Base-by-base conservation (phyloP, 2,329 filamentous ascomycete species). In the Aspergillus sp. region DNA sequence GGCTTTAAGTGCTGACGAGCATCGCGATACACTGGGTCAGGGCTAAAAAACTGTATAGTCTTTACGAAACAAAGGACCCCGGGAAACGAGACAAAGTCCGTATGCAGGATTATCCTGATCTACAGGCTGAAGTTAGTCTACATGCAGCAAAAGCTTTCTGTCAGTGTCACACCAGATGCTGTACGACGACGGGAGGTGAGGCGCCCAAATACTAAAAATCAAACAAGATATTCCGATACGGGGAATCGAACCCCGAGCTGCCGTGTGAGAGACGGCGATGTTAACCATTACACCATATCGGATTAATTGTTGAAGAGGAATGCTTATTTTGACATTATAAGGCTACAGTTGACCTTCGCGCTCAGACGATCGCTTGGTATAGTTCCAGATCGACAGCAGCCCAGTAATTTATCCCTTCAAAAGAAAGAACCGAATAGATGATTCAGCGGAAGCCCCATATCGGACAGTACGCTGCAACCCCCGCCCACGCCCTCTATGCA, bases 211-310 rank as follows among this genome's bases (percentile, higher is more conserved):
- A 52, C 25, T 28, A 47, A 59, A 54, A 45, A 53, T 7, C n/a
- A 17, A 47, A 53, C n/a, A 52, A 53, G 30, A 41, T n/a, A 54
- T 34, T 69, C 68, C 66, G 66, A 66, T 62, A 61, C 45, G 68
- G 68, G 66, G 66, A 70, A 70, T 70, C 68, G 66, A 69, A 70
- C 67, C 67, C 68, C 68, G 47, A 59, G 68, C 68, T 70, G 68
- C 63, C 62, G 68, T 70, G 68, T 70, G 70, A 71, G 67, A 68
- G 66, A 68, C 66, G 60, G 62, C 66, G 66, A 68, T 68, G 66
- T 68, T 68, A 65, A 50, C 66, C 66, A 66, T 51, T 68, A 68
- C 66, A 65, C 66, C 66, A 68, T 59, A 68, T 65, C 66, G 64
- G 64, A 68, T 46, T 41, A 13, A 9, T 15, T 47, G 28, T 41